Evolutionary conservation across 495 filamentous ascomycete species (phyloP), one percentile per base, ranked within the genome.

Genomic region (Neurospora sp.): DNA sequence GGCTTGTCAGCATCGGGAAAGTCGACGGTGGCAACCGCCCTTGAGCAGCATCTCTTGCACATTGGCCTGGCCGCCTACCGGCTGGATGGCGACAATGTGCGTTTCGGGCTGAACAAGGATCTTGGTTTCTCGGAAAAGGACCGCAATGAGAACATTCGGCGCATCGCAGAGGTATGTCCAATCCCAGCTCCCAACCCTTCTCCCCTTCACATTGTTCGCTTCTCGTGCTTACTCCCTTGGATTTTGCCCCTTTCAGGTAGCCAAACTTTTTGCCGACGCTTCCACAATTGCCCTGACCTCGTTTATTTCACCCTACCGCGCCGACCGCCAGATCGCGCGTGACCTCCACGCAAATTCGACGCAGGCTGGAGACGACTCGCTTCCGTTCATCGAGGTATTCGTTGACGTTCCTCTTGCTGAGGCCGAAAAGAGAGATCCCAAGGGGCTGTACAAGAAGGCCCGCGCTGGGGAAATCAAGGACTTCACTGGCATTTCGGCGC

Each of bases 361-460:
- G 8, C 81, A 85, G 69, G 77, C 74, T 9, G 80, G 78, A 61
- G 86, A 91, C 81, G 80, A 86, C 76, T 84, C 81, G 12, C 86
- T 98, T 73, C 90, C 94, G 3, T 99, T 99, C 82, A 89, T 99
- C 74, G 96, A 99, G 81, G 92, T 98, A 22, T 95, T 89, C 77
- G 89, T 99, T 68, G 94, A 99, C 80, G 87, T 98, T 12, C 90
- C 93, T 5, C 83, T 98, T 72, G 92, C 91, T 80, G 91, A 92
- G 42, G 96, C 96, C n/a, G 96, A 99, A 88, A 82, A 91, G 85
- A 87, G 96, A 73, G 96, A 99, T 80, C 96, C 96, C 35, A 99
- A 99, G 88, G 96, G 95, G 10, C 81, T 99, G 72, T 99, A 99
- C 80, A 96, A 96, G 89, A 97, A 97, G 89, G 96, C 96, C 7